Evolutionary conservation across 345 rosid species (phyloP).

Genomic region (Odontarrhena argentea): DNA sequence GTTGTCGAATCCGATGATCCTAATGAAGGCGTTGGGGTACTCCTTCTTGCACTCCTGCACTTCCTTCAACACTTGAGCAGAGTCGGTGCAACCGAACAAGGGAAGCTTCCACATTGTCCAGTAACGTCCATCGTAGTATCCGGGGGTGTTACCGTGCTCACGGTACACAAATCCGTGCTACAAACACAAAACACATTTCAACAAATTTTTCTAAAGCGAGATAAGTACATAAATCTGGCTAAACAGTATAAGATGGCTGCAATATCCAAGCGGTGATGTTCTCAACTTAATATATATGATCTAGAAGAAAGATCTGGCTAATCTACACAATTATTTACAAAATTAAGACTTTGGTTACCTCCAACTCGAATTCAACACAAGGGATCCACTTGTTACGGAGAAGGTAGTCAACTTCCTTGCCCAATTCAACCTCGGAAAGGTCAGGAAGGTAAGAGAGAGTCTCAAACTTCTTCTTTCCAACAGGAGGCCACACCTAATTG

Average conservation of each 20-base stretch:
- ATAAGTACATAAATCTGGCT: background rate
- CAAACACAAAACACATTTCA: background rate
- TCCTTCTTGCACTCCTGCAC: conserved; percentile 42
- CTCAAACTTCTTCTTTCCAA: conserved; percentile 55
- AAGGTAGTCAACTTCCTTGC: conserved; percentile 60
- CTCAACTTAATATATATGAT: background rate
- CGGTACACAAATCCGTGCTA: conserved; percentile 49
- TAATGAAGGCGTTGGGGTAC: conserved; percentile 42
- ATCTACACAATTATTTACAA: background rate
- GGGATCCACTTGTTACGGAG: conserved; percentile 63
- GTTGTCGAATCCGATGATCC: conserved; percentile 49
- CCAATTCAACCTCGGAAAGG: conserved; percentile 34
- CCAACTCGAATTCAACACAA: conserved; percentile 64
- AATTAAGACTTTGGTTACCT: conserved; percentile 34
- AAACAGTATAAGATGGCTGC: background rate
- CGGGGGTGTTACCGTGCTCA: conserved; percentile 41
- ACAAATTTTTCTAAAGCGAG: background rate
- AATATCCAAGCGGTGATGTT: background rate
- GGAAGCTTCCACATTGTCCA: conserved; percentile 52
- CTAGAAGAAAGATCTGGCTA: background rate
- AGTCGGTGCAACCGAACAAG: conserved; percentile 46
- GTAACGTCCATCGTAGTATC: conserved; percentile 47
- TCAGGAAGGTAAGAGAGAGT: conserved; percentile 59
- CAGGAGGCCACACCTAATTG: conserved; percentile 51
- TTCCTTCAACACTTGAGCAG: conserved; percentile 45